A percentile compares a stretch with the other conserved stretches of the same genome.
Conservation (phyloP, 108 stramenopile genomes). For the Skeletonema marinoi region DNA sequence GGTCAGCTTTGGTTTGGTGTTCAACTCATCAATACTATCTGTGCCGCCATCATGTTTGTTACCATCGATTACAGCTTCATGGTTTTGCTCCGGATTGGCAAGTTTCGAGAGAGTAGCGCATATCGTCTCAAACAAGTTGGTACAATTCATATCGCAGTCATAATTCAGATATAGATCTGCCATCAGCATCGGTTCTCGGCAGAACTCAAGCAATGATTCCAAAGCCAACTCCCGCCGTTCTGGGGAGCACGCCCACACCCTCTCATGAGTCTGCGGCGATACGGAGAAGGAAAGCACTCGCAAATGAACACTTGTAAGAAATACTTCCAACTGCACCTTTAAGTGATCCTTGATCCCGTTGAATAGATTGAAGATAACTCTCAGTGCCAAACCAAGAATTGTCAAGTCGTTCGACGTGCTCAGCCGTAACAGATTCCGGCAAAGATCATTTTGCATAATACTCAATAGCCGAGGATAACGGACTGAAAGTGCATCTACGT, state of each 20-base stretch:
- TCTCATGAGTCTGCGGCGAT: slow-evolving; percentile 11
- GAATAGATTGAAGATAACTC: slow-evolving; percentile 97
- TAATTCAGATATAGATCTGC: slow-evolving; percentile 96
- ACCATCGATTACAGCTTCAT: not conserved
- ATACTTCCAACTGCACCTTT: slow-evolving; percentile 97
- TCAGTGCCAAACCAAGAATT: slow-evolving; percentile 84
- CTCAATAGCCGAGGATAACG: slow-evolving; percentile 36
- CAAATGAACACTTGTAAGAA: slow-evolving; percentile 90
- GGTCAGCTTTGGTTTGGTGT: slow-evolving; percentile 50
- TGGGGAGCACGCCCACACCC: slow-evolving; percentile 49
- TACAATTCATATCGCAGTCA: slow-evolving; percentile 96
- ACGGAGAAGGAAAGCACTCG: slow-evolving; percentile 60
- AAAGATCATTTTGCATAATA: slow-evolving; percentile 91
- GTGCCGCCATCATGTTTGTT: slow-evolving; percentile 12
- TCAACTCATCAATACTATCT: slow-evolving; percentile 4
- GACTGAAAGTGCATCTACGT: slow-evolving; percentile 52
- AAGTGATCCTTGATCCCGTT: slow-evolving; percentile 93
- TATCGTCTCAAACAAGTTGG: slow-evolving; percentile 93
- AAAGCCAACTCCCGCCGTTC: slow-evolving; percentile 94
- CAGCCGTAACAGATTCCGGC: slow-evolving; percentile 86
- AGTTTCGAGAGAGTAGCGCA: slow-evolving; percentile 67
- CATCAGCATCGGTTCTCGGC: slow-evolving; percentile 92
- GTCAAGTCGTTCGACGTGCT: slow-evolving; percentile 84
- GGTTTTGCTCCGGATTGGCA: slow-evolving; percentile 41
- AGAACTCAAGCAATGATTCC: slow-evolving; percentile 93